Evolutionary conservation across 2,329 filamentous ascomycete genomes (phyloP), one percentile per base, ranked within the genome.

Genomic region (Ophiosphaerella korrae): DNA sequence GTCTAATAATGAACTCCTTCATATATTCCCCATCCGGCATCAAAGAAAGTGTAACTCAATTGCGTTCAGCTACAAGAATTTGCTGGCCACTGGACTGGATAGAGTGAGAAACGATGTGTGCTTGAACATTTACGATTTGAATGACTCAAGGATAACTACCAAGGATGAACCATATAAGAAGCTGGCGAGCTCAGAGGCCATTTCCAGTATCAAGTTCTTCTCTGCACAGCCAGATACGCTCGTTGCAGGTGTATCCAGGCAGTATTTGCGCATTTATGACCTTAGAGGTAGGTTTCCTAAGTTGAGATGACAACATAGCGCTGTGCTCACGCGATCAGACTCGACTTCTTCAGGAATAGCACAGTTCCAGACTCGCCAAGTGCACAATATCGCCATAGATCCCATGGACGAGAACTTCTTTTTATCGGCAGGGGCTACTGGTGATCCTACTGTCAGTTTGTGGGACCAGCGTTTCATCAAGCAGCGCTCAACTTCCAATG

Each of bases 181-280:
- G 81, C 85, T 72, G 77, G 88, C 54, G 71, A 83, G 66, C 74
- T 85, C 69, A 44, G 87, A 91, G 36, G 87, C 88, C n/a, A 87
- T 94, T 21, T 90, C 88, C 1, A 92, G 89, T 65, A 85, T 92
- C 62, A 87, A 89, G 64, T 95, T 93, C 77, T 92, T 93, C 52
- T 83, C 89, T 51, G 84, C 88, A 57, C 88, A 86, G 57, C 89
- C 90, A 7, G 84, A 90, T 56, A 88, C 87, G 18, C 76, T 94
- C 9, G 84, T 92, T 24, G 86, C 87, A 24, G 89, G 88, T 1
- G 88, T 92, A 42, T 89, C 89, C 59, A 84, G 88, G 37, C 84
- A 89, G 57, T 89, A 87, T 33, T 81, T 94, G 39, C 81, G 88
- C 13, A 83, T 93, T 24, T 90, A 92, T 62, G 90, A 94, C 73